Conservation (phyloP, 2,329 filamentous ascomycete genomes). For the Cordyceps javanica region DNA sequence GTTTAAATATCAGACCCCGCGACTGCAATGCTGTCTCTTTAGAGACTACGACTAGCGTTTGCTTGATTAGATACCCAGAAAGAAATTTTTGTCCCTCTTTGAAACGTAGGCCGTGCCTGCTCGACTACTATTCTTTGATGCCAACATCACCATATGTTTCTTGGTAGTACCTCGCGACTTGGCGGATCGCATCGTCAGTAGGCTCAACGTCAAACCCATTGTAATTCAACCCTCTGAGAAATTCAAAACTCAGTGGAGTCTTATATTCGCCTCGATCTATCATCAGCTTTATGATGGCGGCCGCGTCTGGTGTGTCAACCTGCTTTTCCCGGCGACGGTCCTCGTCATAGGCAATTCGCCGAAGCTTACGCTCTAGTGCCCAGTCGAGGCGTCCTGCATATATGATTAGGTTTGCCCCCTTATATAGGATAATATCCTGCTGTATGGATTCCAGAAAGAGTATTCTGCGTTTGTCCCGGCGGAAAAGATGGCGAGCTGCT, state of each 20-base stretch:
- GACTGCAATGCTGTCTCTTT: background rate
- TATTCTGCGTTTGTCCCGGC: slow-evolving; percentile 12
- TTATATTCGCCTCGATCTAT: background rate
- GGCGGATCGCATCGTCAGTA: slow-evolving; percentile 9
- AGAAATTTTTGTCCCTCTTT: background rate
- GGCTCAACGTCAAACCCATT: slow-evolving; percentile 16
- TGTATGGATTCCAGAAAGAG: slow-evolving; percentile 21
- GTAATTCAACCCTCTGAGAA: slow-evolving; percentile 14
- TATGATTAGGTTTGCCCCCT: slow-evolving; percentile 19
- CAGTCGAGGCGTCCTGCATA: slow-evolving; percentile 21
- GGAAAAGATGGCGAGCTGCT: slow-evolving; percentile 19
- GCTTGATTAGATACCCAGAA: background rate
- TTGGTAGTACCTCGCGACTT: slow-evolving; percentile 14
- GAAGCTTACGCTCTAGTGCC: slow-evolving; percentile 22
- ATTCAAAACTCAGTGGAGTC: slow-evolving; percentile 15
- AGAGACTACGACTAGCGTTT: background rate
- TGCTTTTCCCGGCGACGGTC: slow-evolving; percentile 3
- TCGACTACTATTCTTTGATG: background rate
- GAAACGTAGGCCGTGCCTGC: no score
- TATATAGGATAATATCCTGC: slow-evolving; percentile 19
- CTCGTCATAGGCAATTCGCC: slow-evolving; percentile 17
- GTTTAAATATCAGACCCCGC: background rate
- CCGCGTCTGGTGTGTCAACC: slow-evolving; percentile 15
- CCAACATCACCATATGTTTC: slow-evolving; percentile 14
- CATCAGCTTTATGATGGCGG: slow-evolving; percentile 15